phyloP scores from a whole-genome alignment of 257 asterid species.

The Fraxinus quadrangulata region DNA sequence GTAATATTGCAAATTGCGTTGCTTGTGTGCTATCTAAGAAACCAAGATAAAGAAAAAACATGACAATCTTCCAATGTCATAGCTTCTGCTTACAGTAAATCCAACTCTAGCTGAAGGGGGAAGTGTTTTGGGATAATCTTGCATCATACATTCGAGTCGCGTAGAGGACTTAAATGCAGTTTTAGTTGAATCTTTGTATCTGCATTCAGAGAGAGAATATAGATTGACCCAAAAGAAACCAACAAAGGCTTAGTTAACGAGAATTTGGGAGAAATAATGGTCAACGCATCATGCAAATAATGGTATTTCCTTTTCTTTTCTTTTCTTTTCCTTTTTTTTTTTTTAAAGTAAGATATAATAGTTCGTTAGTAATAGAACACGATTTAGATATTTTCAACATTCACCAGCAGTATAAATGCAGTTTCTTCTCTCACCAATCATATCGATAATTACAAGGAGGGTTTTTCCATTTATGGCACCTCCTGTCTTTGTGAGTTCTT shows the following conservation, averaged over 20 bases:
- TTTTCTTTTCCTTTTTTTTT: not conserved
- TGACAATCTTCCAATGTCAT: constrained; percentile 9
- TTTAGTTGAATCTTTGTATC: constrained; percentile 95
- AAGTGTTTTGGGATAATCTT: constrained; percentile 94
- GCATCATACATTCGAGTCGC: constrained; percentile 99
- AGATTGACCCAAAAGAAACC: not conserved
- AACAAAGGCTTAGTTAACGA: not conserved
- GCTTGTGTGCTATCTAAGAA: constrained; percentile 11
- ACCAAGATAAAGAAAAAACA: constrained; percentile 9
- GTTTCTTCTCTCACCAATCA: not conserved
- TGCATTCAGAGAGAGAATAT: constrained; percentile 38
- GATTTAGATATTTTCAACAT: not conserved
- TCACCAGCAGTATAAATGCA: not conserved
- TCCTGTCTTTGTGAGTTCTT: constrained; percentile 88
- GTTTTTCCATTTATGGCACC: constrained; percentile 55
- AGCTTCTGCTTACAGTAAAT: constrained; percentile 74
- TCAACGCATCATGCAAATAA: not conserved
- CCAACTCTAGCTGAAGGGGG: constrained; percentile 98
- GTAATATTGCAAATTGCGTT: constrained; percentile 14
- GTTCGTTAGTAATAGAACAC: not conserved
- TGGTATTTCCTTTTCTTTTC: not conserved
- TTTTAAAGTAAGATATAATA: too few species aligned
- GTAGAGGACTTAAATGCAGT: constrained; percentile 92
- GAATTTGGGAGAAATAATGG: not conserved
- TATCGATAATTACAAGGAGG: not conserved